A percentile compares a stretch with the other conserved stretches of the same genome.
Evolutionary conservation across 768 basidiomycete species (phyloP).

Genomic region (Boletus patriciae): DNA sequence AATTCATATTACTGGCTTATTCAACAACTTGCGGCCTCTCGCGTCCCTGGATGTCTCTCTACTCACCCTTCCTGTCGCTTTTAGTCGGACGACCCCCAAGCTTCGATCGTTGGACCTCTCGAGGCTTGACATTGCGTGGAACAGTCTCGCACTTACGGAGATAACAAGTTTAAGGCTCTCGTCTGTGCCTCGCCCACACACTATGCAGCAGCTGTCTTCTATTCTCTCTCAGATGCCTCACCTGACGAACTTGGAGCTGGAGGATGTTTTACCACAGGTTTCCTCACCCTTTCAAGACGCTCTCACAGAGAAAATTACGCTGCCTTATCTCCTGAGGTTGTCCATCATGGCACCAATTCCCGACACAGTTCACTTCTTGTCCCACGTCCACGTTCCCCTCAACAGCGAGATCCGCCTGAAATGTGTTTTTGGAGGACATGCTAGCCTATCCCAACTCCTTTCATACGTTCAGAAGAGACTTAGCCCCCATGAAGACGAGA

Average conservation of each 20-base stretch:
- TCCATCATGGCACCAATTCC: not conserved
- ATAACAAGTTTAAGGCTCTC: conserved; percentile 1
- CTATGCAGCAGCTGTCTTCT: not conserved
- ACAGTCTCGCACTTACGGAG: not conserved
- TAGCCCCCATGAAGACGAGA: not conserved
- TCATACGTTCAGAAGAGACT: not conserved
- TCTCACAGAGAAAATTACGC: not conserved
- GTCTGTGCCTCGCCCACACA: not conserved
- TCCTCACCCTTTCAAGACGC: not conserved
- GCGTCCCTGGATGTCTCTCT: not conserved
- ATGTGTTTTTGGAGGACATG: not conserved
- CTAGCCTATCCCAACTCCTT: not conserved
- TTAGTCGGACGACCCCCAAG: not conserved
- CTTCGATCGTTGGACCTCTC: conserved; percentile 1
- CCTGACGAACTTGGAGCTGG: not conserved
- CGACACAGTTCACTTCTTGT: not conserved
- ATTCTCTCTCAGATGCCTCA: not conserved
- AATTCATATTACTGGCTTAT: not conserved
- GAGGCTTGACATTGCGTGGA: not conserved
- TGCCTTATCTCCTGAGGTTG: not conserved
- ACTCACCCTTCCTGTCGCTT: not conserved
- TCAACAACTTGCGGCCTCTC: not conserved
- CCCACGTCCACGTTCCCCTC: not conserved
- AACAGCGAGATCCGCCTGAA: not conserved
- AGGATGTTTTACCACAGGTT: not conserved